Conservation (phyloP, 306 rosid species). For the Glycine latifolia region DNA sequence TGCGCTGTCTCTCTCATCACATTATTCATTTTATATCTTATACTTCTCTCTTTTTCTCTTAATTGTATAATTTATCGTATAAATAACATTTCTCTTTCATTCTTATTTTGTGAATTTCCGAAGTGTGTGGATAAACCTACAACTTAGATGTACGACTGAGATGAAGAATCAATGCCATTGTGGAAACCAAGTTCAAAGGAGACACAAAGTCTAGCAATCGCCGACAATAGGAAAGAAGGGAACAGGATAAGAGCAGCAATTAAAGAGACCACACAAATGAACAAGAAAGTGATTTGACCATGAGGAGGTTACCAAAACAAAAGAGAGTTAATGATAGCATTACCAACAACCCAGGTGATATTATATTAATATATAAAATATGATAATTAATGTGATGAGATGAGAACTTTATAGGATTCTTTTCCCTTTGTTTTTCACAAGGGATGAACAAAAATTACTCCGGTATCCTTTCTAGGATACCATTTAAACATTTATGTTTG, state of each 20-base stretch:
- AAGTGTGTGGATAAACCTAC: background rate
- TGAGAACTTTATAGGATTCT: background rate
- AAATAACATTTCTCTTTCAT: too few species aligned
- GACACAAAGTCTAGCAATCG: background rate
- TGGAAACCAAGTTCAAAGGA: constrained; percentile 2
- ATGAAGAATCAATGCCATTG: background rate
- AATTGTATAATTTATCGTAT: too few species aligned
- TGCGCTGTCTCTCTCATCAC: too few species aligned
- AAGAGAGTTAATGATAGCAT: background rate
- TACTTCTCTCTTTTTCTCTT: too few species aligned
- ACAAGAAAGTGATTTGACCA: background rate
- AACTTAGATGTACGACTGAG: background rate
- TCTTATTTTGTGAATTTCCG: background rate
- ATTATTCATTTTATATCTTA: too few species aligned
- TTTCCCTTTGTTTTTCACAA: background rate
- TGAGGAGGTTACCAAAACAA: background rate
- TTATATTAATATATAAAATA: background rate
- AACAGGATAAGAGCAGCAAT: background rate
- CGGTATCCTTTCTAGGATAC: background rate
- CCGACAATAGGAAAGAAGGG: background rate
- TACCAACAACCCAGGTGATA: background rate
- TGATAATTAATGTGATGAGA: background rate
- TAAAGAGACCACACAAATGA: constrained; percentile 15
- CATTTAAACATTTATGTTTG: background rate
- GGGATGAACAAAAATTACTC: background rate